Evolutionary conservation across 75 land plant genomes (phyloP).

Genomic region (Selaginella tamariscina): DNA sequence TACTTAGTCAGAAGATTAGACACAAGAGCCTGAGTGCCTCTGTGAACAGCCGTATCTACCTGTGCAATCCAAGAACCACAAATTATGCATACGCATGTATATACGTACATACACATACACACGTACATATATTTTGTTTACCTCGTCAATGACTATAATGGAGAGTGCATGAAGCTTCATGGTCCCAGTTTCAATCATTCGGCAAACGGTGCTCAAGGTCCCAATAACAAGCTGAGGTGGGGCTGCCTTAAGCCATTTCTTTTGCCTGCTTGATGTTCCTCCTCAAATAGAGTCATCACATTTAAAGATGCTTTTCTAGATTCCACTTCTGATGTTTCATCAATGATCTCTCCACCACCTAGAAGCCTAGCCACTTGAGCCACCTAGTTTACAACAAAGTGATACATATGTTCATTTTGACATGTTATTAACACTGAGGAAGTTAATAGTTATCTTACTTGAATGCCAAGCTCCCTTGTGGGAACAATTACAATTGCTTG

Average conservation of each 20-base stretch:
- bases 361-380: neutral
- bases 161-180: slow-evolving; percentile 49
- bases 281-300: slow-evolving; percentile 93
- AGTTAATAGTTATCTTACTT: slow-evolving; percentile 31
- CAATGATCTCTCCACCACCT: neutral
- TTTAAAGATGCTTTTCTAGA: slow-evolving; percentile 18
- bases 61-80: slow-evolving; percentile 21
- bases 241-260: slow-evolving; percentile 91
- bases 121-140: slow-evolving; percentile 11
- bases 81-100: too few species aligned
- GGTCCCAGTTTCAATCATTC: slow-evolving; percentile 61
- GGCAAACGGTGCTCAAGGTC: slow-evolving; percentile 52
- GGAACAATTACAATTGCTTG: slow-evolving; percentile 92
- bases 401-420: too few species aligned
- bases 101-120: neutral
- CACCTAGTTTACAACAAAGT: neutral
- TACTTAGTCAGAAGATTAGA: slow-evolving; percentile 57
- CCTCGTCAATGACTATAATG: slow-evolving; percentile 88
- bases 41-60: slow-evolving; percentile 81
- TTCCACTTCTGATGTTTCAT: neutral
- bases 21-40: slow-evolving; percentile 51
- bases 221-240: slow-evolving; percentile 81
- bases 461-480: slow-evolving; percentile 92
- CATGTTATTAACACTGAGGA: neutral
- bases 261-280: slow-evolving; percentile 72